Evolutionary conservation across 257 asterid species (phyloP).

Genomic region (Dorcoceras hygrometricum): DNA sequence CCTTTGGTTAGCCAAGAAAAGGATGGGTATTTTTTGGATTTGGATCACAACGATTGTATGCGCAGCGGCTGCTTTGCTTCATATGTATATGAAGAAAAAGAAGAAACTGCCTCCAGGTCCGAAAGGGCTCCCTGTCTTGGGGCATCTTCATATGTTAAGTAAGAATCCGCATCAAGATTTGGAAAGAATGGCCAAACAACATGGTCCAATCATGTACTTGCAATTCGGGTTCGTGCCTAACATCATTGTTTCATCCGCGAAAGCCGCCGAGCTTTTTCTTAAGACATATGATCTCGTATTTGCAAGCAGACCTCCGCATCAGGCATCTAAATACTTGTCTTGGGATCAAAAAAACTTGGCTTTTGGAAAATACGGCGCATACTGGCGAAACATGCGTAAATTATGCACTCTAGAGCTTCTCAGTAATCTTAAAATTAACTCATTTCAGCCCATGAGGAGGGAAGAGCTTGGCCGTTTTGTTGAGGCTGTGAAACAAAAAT

Average conservation of each 20-base stretch:
- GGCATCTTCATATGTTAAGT: no score
- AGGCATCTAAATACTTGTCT: conserved; percentile 12
- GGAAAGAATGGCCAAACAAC: no score
- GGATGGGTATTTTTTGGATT: no score
- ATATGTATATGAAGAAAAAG: no score
- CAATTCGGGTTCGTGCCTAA: conserved; percentile 10
- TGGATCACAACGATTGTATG: no score
- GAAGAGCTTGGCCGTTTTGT: conserved; percentile 14
- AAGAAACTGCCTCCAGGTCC: no score
- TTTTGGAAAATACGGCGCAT: conserved; percentile 17
- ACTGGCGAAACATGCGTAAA: conserved; percentile 24
- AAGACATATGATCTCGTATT: conserved; percentile 21
- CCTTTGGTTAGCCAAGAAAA: no score
- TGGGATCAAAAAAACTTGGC: conserved; percentile 8
- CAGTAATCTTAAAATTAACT: conserved; percentile 4
- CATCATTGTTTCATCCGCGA: conserved; percentile 17
- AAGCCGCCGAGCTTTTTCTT: conserved; percentile 19
- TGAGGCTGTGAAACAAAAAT: background rate
- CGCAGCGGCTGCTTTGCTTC: no score
- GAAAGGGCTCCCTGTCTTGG: no score
- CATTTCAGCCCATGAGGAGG: conserved; percentile 19
- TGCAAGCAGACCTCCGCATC: conserved; percentile 14
- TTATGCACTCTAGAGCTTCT: conserved; percentile 16
- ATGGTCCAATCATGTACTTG: no score
- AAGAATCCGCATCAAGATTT: no score